Evolutionary conservation across 345 rosid genomes (phyloP), one percentile per base, ranked within the genome.

Genomic region (Garcia nutans): DNA sequence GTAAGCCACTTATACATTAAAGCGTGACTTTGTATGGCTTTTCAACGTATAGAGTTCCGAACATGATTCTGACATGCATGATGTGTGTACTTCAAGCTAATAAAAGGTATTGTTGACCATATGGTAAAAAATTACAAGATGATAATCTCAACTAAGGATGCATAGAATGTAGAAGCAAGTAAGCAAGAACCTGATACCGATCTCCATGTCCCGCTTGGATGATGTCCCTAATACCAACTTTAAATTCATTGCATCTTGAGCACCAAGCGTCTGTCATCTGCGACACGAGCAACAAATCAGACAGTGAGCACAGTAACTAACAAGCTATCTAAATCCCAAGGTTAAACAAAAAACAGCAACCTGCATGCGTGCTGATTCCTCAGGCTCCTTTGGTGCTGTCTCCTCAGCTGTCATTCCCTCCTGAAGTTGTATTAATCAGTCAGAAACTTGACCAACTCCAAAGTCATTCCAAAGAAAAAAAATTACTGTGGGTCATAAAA

Each of bases 131-230:
- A 37, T 37, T 5, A 37, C 41, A 37, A 37, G 6, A 37, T 37
- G 15, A 20, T 61, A 71, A 56, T 10, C 50, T 37, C 50, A 15
- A 28, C 11, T 20, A 49, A 41, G 8, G 6, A 47, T 11, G 55
- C 9, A 73, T n/a, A 19, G 33, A 31, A 70, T 11, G 24, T 22
- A 71, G 16, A 10, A 65, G 23, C n/a, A 68, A 26, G 37, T 13
- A 23, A 20, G 56, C 50, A 64, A 59, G n/a, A 64, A 96, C 99
- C 98, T 96, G 94, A 79, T 96, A 96, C 72, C 98, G 93, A 81
- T 89, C 97, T 59, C 95, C 96, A 74, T 88, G 97, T 67, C 99
- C 98, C 65, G 98, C 97, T 84, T 93, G 98, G 84, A 96, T 96
- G 69, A 96, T 92, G 82, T 96, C 99, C 81, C 91, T 85, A 73